Conservation (phyloP, 23 red algal genomes). For the Gracilariopsis chorda region DNA sequence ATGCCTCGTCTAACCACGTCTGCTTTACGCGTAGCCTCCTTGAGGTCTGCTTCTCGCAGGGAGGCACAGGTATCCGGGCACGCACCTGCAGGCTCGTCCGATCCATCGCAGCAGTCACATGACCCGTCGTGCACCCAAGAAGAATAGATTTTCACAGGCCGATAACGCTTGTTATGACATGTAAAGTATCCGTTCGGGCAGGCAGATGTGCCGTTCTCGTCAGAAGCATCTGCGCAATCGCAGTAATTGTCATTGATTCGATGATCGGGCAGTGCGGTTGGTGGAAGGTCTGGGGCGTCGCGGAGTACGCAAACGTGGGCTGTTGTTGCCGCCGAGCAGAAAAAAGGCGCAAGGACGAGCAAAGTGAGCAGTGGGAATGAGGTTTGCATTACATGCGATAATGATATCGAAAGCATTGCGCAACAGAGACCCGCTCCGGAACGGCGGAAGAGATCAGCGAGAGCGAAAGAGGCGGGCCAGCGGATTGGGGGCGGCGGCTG, state of each 20-base stretch:
- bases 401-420: too few species aligned
- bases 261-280: background rate
- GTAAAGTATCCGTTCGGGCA: conserved; percentile 55
- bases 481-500: too few species aligned
- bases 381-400: too few species aligned
- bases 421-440: too few species aligned
- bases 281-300: background rate
- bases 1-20: conserved; percentile 35
- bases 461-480: too few species aligned
- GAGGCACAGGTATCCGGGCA: conserved; percentile 68
- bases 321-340: too few species aligned
- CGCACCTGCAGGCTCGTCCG: conserved; percentile 65
- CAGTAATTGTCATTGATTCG: conserved; percentile 95
- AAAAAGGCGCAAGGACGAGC: too few species aligned
- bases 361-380: too few species aligned
- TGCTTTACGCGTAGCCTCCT: conserved; percentile 20
- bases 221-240: conserved; percentile 86
- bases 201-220: conserved; percentile 86
- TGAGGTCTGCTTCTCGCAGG: background rate
- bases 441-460: too few species aligned
- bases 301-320: conserved; percentile 2
- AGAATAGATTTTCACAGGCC: conserved; percentile 17
- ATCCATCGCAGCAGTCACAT: conserved; percentile 98
- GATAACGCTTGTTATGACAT: conserved; percentile 16
- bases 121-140: conserved; percentile 79